These are phyloP conservation scores for Cephalotrichum gorgonifer DNA, from an alignment of 2,329 filamentous ascomycete species.

Conservation along the genomic window DNA sequence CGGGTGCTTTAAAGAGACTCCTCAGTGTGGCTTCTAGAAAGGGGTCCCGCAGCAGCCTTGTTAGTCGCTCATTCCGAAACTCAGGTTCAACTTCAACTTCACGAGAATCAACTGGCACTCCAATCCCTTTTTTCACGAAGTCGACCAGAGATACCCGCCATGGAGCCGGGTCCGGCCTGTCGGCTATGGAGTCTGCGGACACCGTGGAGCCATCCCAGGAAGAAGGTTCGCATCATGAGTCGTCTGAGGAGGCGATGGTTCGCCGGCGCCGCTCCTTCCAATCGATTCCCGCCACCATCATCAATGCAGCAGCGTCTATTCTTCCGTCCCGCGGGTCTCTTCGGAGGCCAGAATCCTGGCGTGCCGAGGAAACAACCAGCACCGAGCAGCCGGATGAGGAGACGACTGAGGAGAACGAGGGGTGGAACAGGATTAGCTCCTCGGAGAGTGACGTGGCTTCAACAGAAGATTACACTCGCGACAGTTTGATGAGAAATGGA, in stretches of 20 bases:
- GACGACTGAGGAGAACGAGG: background rate
- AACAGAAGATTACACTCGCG: background rate
- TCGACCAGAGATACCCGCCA: background rate
- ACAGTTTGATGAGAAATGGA: constrained; percentile 3
- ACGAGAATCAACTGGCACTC: background rate
- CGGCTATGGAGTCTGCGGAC: background rate
- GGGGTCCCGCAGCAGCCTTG: background rate
- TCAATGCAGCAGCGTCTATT: constrained; percentile 9
- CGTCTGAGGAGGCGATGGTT: background rate
- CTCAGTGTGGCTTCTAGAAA: constrained; percentile 3
- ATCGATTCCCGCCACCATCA: constrained; percentile 7
- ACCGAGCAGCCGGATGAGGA: background rate
- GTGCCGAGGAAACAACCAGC: background rate
- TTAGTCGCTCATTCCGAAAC: background rate
- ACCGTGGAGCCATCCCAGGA: background rate
- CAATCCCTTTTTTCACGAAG: background rate
- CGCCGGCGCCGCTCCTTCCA: constrained; percentile 8
- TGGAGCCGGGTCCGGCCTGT: background rate
- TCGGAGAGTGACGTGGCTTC: background rate
- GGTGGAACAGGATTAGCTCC: background rate
- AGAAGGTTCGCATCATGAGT: background rate
- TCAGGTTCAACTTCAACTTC: constrained; percentile 1
- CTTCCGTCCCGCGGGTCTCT: constrained; percentile 4
- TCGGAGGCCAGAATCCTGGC: background rate
- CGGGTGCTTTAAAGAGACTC: constrained; percentile 1